phyloP scores from a whole-genome alignment of 2,329 filamentous ascomycete genomes.

The Fusarium sp. region DNA sequence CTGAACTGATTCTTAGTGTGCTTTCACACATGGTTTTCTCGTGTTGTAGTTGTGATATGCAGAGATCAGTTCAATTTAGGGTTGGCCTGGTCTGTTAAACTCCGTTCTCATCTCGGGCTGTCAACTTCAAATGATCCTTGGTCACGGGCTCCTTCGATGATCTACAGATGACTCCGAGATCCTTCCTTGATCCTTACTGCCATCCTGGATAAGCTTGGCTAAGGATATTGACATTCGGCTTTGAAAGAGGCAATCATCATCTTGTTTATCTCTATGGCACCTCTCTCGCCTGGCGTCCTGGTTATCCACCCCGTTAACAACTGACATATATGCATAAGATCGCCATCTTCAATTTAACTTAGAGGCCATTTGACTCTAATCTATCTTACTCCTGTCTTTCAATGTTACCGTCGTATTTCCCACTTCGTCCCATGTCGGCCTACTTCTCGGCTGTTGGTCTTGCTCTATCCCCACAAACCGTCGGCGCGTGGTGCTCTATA shows the following conservation, averaged over 20 bases:
- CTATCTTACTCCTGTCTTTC: constrained; percentile 13
- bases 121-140: constrained; percentile 12
- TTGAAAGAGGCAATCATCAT: neutral
- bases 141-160: constrained; percentile 12
- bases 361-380: constrained; percentile 9
- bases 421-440: constrained; percentile 3
- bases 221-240: neutral
- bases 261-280: neutral
- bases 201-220: neutral
- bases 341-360: constrained; percentile 7
- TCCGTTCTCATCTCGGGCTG: constrained; percentile 4
- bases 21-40: constrained; percentile 25
- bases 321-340: neutral
- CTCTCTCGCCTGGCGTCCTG: neutral
- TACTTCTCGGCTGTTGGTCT: neutral
- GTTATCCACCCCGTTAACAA: neutral
- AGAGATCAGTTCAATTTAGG: constrained; percentile 1
- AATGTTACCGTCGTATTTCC: constrained; percentile 31
- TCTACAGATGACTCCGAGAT: constrained; percentile 30
- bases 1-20: neutral
- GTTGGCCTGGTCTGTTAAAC: neutral
- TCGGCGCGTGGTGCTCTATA: constrained; percentile 1
- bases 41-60: constrained; percentile 5
- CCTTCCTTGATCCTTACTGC: constrained; percentile 11
- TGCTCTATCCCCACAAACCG: constrained; percentile 20